These are phyloP conservation scores for Ophiosphaerella narmari DNA, from an alignment of 2,329 filamentous ascomycete species.

Conservation along the genomic window DNA sequence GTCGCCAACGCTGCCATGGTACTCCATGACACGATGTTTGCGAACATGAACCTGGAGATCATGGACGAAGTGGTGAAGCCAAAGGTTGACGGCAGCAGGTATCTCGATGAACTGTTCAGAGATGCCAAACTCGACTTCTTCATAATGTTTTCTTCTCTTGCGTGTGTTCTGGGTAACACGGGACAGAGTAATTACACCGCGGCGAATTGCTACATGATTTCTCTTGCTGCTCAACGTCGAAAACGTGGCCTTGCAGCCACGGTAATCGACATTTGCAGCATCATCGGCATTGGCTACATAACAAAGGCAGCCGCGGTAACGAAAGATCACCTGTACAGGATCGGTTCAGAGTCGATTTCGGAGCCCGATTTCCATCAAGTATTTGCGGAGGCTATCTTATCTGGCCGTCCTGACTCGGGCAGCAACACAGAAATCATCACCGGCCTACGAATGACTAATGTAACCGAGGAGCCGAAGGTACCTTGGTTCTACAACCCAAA, in stretches of 20 bases:
- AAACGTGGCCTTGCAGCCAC: constrained; percentile 47
- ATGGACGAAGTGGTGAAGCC: constrained; percentile 14
- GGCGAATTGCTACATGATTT: constrained; percentile 46
- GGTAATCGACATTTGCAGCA: constrained; percentile 36
- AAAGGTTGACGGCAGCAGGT: constrained; percentile 19
- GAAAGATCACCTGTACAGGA: not conserved
- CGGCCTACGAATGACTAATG: not conserved
- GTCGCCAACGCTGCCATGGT: constrained; percentile 31
- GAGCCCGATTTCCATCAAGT: constrained; percentile 20
- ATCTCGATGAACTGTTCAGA: constrained; percentile 22
- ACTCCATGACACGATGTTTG: constrained; percentile 16
- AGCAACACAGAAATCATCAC: not conserved
- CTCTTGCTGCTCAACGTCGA: constrained; percentile 45
- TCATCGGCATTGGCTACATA: constrained; percentile 53
- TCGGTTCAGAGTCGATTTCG: constrained; percentile 4
- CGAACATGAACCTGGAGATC: constrained; percentile 4
- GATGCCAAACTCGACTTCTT: constrained; percentile 28
- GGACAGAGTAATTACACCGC: constrained; percentile 28
- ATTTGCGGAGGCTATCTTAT: constrained; percentile 16
- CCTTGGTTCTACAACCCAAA: too few relatives aligned
- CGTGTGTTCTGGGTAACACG: constrained; percentile 10
- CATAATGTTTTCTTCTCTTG: constrained; percentile 26
- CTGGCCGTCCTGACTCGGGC: not conserved
- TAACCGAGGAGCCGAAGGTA: too few relatives aligned
- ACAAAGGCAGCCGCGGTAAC: too few relatives aligned